Evolutionary conservation across 225 moss, liverwort and hornwort genomes (phyloP).

Genomic region (Sphagnum tenellum): DNA sequence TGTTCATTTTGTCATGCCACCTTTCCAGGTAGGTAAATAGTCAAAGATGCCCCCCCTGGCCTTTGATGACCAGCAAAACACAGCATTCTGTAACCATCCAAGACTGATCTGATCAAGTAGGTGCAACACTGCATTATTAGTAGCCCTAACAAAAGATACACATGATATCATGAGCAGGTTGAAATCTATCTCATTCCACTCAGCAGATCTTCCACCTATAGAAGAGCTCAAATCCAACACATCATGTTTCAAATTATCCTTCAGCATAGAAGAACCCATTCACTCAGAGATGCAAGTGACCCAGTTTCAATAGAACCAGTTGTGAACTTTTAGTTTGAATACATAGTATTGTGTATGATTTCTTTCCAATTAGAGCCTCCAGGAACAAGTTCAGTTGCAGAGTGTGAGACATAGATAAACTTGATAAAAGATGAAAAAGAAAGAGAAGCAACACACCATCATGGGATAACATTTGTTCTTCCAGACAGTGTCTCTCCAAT

Average conservation of each 20-base stretch:
- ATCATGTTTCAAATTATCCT: no score
- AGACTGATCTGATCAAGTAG: constrained; percentile 19
- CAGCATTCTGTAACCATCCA: constrained; percentile 13
- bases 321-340: no score
- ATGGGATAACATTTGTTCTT: constrained; percentile 24
- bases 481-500: constrained; percentile 38
- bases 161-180: constrained; percentile 23
- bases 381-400: no score
- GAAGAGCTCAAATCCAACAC: no score
- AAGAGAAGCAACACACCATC: constrained; percentile 14
- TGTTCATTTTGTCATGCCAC: background rate
- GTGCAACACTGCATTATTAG: constrained; percentile 15
- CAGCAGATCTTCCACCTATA: constrained; percentile 37
- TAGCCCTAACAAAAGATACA: constrained; percentile 16
- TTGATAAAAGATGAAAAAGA: no score
- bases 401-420: no score
- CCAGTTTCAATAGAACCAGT: no score
- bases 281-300: no score
- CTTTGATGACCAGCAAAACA: constrained; percentile 28
- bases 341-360: no score
- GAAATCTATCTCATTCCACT: constrained; percentile 21
- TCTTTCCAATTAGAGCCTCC: no score
- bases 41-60: constrained; percentile 20
- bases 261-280: no score
- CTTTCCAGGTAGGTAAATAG: constrained; percentile 11